Evolutionary conservation across 2,329 filamentous ascomycete genomes (phyloP), one percentile per base, ranked within the genome.

Genomic region (Didymella keratinophila): DNA sequence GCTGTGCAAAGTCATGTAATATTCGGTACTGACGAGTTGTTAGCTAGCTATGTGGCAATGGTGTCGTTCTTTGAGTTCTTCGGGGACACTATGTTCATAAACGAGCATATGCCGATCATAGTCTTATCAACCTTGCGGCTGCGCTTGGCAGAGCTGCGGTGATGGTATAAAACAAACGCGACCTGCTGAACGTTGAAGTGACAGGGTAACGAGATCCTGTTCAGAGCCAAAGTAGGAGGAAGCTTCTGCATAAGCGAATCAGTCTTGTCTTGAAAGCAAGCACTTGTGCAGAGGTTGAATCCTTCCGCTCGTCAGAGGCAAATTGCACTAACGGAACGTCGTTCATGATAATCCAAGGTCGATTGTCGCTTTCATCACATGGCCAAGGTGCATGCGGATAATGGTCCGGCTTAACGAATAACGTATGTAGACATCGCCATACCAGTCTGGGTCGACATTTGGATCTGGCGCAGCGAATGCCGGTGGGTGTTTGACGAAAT

Each of bases 361-460:
- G 37, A 56, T 61, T 14, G 50, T 61, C 2, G 54, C 58, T 53
- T 50, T 61, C 12, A 61, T 50, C 11, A 58, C 43, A 36, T 58
- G 43, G 12, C 54, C 58, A 34, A 63, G 49, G 23, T 56, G 25
- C 43, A 56, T 47, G 21, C 18, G 48, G 20, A 42, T 52, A 20
- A 51, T 16, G 9, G 41, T 56, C 2, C 46, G 47, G 11, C 47
- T 51, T 4, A 51, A 34, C 27, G 34, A 53, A 52, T 52, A 59
- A 45, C 53, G 45, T 42, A 56, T 7, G 16, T 56, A 56, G 16
- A 68, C 47, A 21, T 69, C 62, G 10, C 59, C 49, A 36, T 69
- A 68, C 67, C 67, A 69, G 16, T 57, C 36, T 21, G 56, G 14
- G 11, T 56, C 30, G 27, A 46, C 55, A 23, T 68, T 61, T 21